These are phyloP conservation scores for Cutaneotrichosporon sp. DNA, from an alignment of 1,284 basidiomycete genomes.

Conservation along the genomic window DNA sequence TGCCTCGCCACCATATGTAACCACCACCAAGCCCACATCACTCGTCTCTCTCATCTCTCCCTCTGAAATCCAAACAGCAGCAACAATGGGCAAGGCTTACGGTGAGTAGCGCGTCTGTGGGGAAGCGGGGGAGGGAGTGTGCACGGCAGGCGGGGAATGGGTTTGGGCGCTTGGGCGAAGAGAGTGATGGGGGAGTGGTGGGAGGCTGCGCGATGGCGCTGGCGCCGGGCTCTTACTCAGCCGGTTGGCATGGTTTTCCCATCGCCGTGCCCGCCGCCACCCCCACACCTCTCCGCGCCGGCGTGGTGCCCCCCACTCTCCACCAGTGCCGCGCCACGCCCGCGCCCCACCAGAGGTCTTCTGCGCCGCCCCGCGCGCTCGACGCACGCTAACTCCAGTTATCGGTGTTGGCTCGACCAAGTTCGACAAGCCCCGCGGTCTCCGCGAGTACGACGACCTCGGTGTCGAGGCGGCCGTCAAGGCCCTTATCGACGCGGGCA, in stretches of 20 bases:
- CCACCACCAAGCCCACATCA: not conserved
- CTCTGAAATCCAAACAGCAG: not conserved
- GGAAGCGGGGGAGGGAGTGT: not conserved
- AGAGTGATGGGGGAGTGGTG: not conserved
- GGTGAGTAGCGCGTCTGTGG: not conserved
- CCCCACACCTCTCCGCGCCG: not conserved
- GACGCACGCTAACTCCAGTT: conserved; percentile 11
- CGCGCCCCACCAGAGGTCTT: no score
- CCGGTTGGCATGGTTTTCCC: no score
- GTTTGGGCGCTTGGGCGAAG: no score
- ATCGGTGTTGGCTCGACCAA: conserved; percentile 30
- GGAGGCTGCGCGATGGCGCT: no score
- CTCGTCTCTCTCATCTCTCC: not conserved
- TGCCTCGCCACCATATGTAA: not conserved
- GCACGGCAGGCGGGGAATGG: not conserved
- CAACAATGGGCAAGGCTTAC: conserved; percentile 6
- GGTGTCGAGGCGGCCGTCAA: conserved; percentile 28
- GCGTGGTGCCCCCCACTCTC: no score
- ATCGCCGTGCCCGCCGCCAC: no score
- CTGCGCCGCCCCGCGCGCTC: not conserved
- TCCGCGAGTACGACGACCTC: conserved; percentile 26
- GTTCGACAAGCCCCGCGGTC: conserved; percentile 29
- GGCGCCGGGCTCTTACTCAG: no score
- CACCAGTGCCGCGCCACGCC: no score
- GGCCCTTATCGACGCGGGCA: conserved; percentile 25